A percentile compares a stretch with the other conserved stretches of the same genome.
These are phyloP conservation scores for Rubia tinctorum DNA, from an alignment of 305 asterid genomes.

Conservation along the genomic window DNA sequence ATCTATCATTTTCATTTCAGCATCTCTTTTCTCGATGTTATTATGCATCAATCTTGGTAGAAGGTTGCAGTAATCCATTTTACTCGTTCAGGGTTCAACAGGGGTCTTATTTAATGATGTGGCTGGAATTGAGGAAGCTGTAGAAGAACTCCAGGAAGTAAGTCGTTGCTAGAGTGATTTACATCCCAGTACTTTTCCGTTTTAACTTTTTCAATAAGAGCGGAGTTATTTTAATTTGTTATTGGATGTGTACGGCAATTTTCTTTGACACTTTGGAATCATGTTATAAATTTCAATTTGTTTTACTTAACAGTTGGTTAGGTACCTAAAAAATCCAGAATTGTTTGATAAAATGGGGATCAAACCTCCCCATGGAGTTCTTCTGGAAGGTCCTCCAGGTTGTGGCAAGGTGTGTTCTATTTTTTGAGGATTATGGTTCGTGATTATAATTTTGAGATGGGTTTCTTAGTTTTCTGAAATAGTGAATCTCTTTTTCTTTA, in stretches of 20 bases:
- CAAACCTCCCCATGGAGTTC: conserved; percentile 99
- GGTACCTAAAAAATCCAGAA: conserved; percentile 93
- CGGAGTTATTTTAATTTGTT: neutral
- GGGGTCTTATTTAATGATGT: conserved; percentile 91
- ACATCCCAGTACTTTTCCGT: conserved; percentile 1
- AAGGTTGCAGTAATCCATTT: conserved; percentile 18
- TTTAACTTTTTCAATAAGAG: neutral
- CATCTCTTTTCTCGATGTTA: conserved; percentile 10
- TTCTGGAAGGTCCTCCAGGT: conserved; percentile 99
- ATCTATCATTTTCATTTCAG: conserved; percentile 17
- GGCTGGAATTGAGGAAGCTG: conserved; percentile 98
- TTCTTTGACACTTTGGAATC: neutral
- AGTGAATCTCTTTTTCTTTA: conserved; percentile 31
- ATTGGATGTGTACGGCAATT: neutral
- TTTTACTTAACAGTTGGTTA: conserved; percentile 63
- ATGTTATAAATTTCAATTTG: neutral
- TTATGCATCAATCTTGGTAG: neutral
- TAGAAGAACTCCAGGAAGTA: conserved; percentile 99
- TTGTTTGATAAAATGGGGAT: conserved; percentile 94
- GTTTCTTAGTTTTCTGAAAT: neutral
- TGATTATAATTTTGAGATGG: neutral
- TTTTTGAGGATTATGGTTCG: neutral
- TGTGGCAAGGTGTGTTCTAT: conserved; percentile 87
- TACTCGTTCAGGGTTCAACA: conserved; percentile 73
- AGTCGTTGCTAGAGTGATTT: neutral